Percentiles rank a stretch among this genome's conserved stretches.
Conservation (phyloP, 139 green algal genomes). For the Chlamydomonas asymmetrica region DNA sequence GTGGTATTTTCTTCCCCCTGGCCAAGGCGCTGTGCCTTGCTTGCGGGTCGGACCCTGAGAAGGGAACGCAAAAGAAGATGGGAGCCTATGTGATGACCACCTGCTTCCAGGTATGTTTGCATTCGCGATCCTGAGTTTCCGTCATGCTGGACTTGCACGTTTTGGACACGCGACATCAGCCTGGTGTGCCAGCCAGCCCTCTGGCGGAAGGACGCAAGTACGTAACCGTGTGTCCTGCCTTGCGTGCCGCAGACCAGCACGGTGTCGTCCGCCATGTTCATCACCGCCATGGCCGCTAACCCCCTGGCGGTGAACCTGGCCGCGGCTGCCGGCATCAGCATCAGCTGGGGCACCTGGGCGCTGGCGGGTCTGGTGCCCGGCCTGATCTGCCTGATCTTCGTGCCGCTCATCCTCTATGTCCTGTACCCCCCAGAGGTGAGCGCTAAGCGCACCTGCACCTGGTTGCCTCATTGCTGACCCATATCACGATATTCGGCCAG, state of each 20-base stretch:
- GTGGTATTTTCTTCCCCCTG: slow-evolving; percentile 98
- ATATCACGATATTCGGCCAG: no score
- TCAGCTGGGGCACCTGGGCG: slow-evolving; percentile 94
- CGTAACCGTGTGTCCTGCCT: no score
- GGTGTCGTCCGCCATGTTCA: slow-evolving; percentile 97
- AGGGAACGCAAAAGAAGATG: slow-evolving; percentile 95
- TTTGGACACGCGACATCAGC: no score
- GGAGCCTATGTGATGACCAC: slow-evolving; percentile 98
- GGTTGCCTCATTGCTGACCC: no score
- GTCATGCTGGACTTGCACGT: not conserved
- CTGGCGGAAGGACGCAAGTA: no score
- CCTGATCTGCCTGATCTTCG: slow-evolving; percentile 46
- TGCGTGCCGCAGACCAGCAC: slow-evolving; percentile 86
- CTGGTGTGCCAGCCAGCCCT: no score
- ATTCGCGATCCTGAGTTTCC: not conserved
- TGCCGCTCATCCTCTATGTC: slow-evolving; percentile 93
- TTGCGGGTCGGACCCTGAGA: slow-evolving; percentile 89
- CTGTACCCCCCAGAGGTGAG: slow-evolving; percentile 93
- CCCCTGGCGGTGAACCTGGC: slow-evolving; percentile 96
- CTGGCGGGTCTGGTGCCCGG: slow-evolving; percentile 90
- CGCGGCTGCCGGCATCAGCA: slow-evolving; percentile 78
- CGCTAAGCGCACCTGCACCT: no score
- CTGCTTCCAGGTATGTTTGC: slow-evolving; percentile 78
- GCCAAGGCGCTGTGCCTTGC: slow-evolving; percentile 91
- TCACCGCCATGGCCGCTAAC: slow-evolving; percentile 99